Evolutionary conservation across 225 moss, liverwort and hornwort species (phyloP), one percentile per base, ranked within the genome.

Genomic region (Physcomitrellopsis africana): DNA sequence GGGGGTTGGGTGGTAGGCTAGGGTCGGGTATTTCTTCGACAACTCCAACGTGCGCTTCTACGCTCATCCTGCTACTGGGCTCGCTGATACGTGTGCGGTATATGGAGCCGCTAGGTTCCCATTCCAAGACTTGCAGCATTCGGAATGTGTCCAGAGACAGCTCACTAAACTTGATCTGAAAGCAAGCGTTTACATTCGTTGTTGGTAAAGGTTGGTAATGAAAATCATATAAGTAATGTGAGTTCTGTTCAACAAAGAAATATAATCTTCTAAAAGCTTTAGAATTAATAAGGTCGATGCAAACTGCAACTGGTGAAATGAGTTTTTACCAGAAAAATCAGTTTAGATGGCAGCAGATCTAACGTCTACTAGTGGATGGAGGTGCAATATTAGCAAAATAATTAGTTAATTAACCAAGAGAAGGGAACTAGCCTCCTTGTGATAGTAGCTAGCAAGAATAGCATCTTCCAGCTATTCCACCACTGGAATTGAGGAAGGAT

Each of bases 111-210:
- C 91, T 87, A 47, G 96, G 96, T 76, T 96, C 96, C 96, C 96
- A 96, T 73, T 96, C 96, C 60, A 96, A 58, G 63, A 89, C 94
- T 82, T 96, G 96, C 44, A 96, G 88, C 96, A 96, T 96, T 79
- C 96, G 85, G 76, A 96, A 96, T 14, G 94, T 94, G 69, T 96
- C 94, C 48, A 96, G 75, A 45, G 96, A 94, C 49, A 96, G 82
- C 86, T 96, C 96, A 75, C 94, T 94, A 44, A 96, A 92, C 72
- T 94, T 96, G 47, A 96, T 90, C 95, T 95, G 88, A 72, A 80
- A 78, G 62, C 29, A 54, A 75, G 41, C 47, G 24, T 24, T 24
- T 24, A 24, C 24, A 24, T 24, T 24, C 24, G 24, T 24, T 24
- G 24, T 24, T 24, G 24, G 24, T 24, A 24, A 24, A 24, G 24